Percentiles rank a stretch among this genome's conserved stretches.
Conservation (phyloP, 2,329 filamentous ascomycete species). For the Aspergillus niger region DNA sequence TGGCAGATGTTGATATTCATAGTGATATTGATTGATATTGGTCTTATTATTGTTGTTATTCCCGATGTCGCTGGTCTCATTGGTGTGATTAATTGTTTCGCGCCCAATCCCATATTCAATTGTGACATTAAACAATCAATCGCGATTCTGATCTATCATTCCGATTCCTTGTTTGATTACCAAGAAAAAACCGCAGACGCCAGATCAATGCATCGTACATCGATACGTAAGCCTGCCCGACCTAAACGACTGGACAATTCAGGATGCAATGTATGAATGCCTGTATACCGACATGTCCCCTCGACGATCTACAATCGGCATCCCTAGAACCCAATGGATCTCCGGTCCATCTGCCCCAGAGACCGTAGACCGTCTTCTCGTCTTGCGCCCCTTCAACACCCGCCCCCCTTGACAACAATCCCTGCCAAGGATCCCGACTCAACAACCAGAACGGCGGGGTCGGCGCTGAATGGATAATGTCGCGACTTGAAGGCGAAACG, state of each 20-base stretch:
- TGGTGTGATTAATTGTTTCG: neutral
- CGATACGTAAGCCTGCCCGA: slow-evolving; percentile 6
- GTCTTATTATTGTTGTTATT: neutral
- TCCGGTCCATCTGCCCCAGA: neutral
- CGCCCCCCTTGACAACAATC: slow-evolving; percentile 5
- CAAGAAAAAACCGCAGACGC: neutral
- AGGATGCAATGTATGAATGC: neutral
- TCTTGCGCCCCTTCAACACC: neutral
- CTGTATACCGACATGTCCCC: neutral
- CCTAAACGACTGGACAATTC: neutral
- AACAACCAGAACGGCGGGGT: neutral
- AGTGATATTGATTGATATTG: neutral
- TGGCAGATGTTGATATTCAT: neutral
- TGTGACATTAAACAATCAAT: neutral
- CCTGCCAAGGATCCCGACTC: slow-evolving; percentile 9
- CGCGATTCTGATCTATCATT: neutral
- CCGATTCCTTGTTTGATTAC: neutral
- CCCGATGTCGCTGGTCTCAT: neutral
- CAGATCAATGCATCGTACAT: slow-evolving; percentile 7
- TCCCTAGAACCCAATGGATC: slow-evolving; percentile 3
- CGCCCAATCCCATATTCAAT: neutral
- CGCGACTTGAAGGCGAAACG: neutral
- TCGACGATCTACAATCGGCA: slow-evolving; percentile 3
- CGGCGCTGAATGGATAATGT: neutral
- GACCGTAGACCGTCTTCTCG: neutral